A percentile compares a stretch with the other conserved stretches of the same genome.
Evolutionary conservation across 108 stramenopile species (phyloP).

Genomic region (Pseudonitzschia pungens): DNA sequence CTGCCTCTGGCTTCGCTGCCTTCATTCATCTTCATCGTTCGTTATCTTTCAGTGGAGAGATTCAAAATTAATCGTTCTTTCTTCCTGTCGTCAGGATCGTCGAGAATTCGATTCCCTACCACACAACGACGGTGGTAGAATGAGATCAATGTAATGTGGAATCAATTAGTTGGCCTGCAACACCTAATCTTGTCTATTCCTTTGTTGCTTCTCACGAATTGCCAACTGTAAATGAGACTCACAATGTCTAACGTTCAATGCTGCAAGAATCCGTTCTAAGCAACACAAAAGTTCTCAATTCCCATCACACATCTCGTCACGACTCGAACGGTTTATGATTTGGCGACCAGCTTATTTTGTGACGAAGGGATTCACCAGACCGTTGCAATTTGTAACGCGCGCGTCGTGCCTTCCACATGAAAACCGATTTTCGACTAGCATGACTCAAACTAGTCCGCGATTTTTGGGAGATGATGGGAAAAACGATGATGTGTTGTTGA

Average conservation of each 20-base stretch:
- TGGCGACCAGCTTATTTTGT: constrained; percentile 2
- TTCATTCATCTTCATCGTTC: constrained; percentile 19
- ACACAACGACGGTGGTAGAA: too few relatives aligned
- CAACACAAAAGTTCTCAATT: background rate
- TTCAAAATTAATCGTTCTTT: background rate
- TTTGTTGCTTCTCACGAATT: background rate
- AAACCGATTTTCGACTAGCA: background rate
- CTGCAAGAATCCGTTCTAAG: background rate
- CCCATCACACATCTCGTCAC: background rate
- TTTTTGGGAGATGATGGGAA: background rate
- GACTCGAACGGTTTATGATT: background rate
- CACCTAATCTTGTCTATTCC: background rate
- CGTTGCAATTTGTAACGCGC: constrained; percentile 4
- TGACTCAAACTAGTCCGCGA: background rate
- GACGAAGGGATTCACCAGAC: background rate
- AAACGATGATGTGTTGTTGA: background rate
- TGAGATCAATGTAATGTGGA: background rate
- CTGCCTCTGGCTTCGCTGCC: constrained; percentile 23
- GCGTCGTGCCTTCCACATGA: background rate
- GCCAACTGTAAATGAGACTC: background rate
- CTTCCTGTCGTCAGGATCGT: background rate
- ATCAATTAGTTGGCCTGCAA: background rate
- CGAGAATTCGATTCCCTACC: background rate
- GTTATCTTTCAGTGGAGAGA: background rate
- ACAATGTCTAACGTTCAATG: background rate